phyloP scores from a whole-genome alignment of 306 rosid species.

The Vigna unguiculata region DNA sequence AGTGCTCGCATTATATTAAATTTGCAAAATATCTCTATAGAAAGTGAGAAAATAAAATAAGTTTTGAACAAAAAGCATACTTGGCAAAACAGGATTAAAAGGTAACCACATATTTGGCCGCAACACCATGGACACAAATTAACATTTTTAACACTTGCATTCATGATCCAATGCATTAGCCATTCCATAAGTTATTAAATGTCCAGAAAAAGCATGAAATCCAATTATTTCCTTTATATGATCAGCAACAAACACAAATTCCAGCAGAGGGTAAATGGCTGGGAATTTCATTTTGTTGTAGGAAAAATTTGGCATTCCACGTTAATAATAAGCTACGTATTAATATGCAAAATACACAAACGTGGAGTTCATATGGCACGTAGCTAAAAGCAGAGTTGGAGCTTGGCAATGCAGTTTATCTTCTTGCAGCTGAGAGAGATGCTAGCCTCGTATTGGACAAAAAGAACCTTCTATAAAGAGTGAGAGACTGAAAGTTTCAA shows the following conservation, averaged over 20 bases:
- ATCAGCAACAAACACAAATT: constrained; percentile 32
- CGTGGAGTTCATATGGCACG: not conserved
- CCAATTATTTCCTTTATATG: constrained; percentile 5
- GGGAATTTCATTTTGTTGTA: constrained; percentile 6
- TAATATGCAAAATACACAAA: constrained; percentile 25
- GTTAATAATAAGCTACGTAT: constrained; percentile 8
- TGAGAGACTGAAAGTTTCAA: no score
- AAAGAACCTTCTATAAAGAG: no score
- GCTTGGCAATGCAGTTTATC: no score
- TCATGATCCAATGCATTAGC: constrained; percentile 6
- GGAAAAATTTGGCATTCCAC: not conserved
- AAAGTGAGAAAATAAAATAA: constrained; percentile 20
- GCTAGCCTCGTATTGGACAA: no score
- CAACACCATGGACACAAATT: constrained; percentile 29
- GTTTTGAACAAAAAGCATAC: not conserved
- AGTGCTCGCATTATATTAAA: not conserved
- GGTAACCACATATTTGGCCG: constrained; percentile 4
- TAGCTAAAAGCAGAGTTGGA: no score
- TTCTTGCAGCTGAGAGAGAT: no score
- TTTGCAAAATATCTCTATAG: not conserved
- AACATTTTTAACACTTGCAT: constrained; percentile 10
- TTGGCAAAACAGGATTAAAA: constrained; percentile 4
- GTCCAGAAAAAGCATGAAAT: not conserved
- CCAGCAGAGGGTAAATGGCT: not conserved
- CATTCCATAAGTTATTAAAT: constrained; percentile 28